Evolutionary conservation across 495 filamentous ascomycete species (phyloP).

Genomic region (Penicillium waksmanii): DNA sequence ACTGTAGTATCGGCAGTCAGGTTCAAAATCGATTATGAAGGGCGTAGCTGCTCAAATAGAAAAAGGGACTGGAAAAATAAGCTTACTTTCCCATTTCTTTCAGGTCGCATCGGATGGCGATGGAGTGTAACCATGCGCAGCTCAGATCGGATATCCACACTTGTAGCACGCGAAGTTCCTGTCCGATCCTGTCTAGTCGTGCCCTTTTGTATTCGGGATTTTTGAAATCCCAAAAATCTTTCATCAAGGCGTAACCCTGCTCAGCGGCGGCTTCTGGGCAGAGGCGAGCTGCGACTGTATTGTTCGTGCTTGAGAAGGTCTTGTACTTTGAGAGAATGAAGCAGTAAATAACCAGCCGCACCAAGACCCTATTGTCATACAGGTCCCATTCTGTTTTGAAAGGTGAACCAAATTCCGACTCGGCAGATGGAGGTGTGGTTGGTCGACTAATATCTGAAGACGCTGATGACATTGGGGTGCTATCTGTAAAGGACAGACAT

Average conservation of each 20-base stretch:
- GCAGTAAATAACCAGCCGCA: neutral
- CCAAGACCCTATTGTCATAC: neutral
- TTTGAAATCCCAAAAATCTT: neutral
- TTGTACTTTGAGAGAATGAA: neutral
- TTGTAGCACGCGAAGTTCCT: neutral
- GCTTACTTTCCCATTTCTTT: neutral
- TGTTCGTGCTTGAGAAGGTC: neutral
- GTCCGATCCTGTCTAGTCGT: neutral
- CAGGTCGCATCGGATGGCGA: neutral
- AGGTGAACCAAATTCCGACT: neutral
- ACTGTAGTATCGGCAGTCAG: no score
- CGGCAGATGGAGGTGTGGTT: neutral
- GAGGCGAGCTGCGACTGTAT: neutral
- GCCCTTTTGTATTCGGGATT: neutral
- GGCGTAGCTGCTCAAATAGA: neutral
- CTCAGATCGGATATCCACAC: neutral
- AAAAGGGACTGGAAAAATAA: neutral
- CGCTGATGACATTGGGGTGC: neutral
- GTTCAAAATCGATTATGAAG: no score
- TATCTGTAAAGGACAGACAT: neutral
- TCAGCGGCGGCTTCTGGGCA: neutral
- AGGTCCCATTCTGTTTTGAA: neutral
- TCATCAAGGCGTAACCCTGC: neutral
- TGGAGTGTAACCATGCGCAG: neutral
- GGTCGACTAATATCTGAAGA: neutral